These are phyloP conservation scores for Raffaelea arxii DNA, from an alignment of 2,329 filamentous ascomycete species.

Conservation along the genomic window DNA sequence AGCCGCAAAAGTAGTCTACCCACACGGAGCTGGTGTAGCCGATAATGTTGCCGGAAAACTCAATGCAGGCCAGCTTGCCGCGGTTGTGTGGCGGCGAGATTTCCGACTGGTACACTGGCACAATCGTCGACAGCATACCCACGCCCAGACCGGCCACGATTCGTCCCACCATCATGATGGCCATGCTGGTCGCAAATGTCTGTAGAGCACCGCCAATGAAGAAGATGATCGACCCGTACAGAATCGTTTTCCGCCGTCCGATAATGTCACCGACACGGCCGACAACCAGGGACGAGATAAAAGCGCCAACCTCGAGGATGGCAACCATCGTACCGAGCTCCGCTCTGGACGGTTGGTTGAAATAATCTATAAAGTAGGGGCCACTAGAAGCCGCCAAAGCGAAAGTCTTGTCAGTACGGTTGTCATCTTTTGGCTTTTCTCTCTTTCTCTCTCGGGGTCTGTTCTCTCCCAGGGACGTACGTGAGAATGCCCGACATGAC, in stretches of 20 bases:
- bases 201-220: constrained; percentile 76
- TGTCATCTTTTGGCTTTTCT: too few species aligned
- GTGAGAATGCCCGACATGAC: constrained; percentile 72
- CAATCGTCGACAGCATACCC: constrained; percentile 82
- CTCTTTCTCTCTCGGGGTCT: too few species aligned
- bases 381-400: constrained; percentile 54
- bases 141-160: constrained; percentile 79
- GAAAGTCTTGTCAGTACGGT: too few species aligned
- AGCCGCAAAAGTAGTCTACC: constrained; percentile 97
- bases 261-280: constrained; percentile 87
- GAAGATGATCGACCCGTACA: constrained; percentile 90
- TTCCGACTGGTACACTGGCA: constrained; percentile 88
- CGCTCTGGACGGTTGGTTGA: constrained; percentile 76
- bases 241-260: constrained; percentile 77
- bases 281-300: constrained; percentile 79
- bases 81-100: constrained; percentile 95
- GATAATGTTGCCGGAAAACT: constrained; percentile 94
- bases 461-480: too few species aligned
- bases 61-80: constrained; percentile 91
- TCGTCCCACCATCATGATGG: constrained; percentile 80
- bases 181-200: constrained; percentile 69
- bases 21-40: constrained; percentile 95
- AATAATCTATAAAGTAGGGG: constrained; percentile 81
- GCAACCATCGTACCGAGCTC: constrained; percentile 96
- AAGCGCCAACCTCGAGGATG: constrained; percentile 87